Percentiles rank a stretch among this genome's conserved stretches.
Evolutionary conservation across 768 basidiomycete species (phyloP).

Genomic region (Kondoa malvinella): DNA sequence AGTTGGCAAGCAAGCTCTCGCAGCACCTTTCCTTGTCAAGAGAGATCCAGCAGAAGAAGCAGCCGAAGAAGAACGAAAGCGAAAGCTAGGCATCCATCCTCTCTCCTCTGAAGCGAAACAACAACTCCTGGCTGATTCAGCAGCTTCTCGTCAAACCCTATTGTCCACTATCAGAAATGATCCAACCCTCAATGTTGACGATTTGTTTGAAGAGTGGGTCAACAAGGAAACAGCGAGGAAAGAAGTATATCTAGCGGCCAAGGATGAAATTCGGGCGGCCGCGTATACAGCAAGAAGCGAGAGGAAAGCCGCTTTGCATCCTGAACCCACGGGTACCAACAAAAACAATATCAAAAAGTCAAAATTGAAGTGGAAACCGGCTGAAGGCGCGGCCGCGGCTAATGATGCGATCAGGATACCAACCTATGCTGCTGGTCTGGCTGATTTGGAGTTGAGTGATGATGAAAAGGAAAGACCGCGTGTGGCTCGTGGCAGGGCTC

Average conservation of each 20-base stretch:
- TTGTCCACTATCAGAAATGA: neutral
- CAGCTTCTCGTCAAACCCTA: neutral
- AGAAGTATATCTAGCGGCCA: neutral
- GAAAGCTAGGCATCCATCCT: neutral
- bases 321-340: neutral
- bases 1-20: neutral
- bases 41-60: neutral
- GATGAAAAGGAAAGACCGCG: neutral
- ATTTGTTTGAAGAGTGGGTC: neutral
- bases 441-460: neutral
- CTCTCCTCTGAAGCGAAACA: neutral
- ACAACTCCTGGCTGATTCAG: neutral
- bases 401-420: neutral
- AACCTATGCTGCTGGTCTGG: neutral
- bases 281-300: neutral
- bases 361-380: neutral
- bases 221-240: neutral
- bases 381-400: neutral
- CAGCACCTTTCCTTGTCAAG: neutral
- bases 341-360: neutral
- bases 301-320: neutral
- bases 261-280: neutral
- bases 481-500: neutral
- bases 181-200: neutral
- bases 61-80: neutral